Evolutionary conservation across 116 monocot species (phyloP).

Genomic region (Zostera marina): DNA sequence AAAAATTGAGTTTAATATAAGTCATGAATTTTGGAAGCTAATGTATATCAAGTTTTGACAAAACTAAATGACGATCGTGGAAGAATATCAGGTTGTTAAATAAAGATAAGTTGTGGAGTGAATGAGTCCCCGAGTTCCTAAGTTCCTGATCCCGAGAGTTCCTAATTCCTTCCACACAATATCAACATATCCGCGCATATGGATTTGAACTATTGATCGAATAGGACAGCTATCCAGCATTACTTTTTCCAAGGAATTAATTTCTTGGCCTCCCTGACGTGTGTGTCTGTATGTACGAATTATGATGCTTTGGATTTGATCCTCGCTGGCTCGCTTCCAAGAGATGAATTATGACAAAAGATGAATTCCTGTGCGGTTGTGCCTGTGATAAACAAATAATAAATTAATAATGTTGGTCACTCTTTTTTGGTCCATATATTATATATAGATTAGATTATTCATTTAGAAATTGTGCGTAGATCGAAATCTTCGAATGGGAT

Average conservation of each 20-base stretch:
- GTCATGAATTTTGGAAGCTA: not conserved
- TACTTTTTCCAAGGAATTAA: not conserved
- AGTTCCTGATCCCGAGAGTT: not conserved
- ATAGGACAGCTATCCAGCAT: not conserved
- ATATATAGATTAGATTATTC: too few relatives aligned
- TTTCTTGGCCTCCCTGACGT: not conserved
- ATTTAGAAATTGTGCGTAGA: too few relatives aligned
- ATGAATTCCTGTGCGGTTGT: too few relatives aligned
- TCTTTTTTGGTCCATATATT: too few relatives aligned
- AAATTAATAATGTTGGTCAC: too few relatives aligned
- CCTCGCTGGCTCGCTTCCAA: too few relatives aligned
- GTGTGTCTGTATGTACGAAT: not conserved
- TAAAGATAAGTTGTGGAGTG: not conserved
- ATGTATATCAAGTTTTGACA: not conserved
- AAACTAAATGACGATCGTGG: not conserved
- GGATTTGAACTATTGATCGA: too few relatives aligned
- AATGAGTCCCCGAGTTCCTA: not conserved
- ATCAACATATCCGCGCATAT: not conserved
- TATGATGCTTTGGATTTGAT: not conserved
- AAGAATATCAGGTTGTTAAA: not conserved
- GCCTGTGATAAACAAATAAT: too few relatives aligned
- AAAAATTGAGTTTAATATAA: constrained; percentile 2
- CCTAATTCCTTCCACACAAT: constrained; percentile 3
- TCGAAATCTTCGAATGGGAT: too few relatives aligned
- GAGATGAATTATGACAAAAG: too few relatives aligned